phyloP scores from a whole-genome alignment of 345 rosid species.

The Camelina neglecta region DNA sequence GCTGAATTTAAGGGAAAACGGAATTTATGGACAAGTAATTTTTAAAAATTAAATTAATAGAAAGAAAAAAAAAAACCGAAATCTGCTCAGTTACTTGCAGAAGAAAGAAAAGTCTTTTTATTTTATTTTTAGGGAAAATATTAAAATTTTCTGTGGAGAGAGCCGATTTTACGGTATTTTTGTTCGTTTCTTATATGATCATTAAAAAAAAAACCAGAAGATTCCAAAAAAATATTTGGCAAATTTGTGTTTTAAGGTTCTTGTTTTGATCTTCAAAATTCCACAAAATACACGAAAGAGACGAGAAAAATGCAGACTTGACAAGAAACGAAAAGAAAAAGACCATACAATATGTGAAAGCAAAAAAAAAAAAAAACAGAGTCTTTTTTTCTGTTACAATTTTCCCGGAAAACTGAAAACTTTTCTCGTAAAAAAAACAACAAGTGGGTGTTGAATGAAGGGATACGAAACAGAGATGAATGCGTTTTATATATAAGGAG shows the following conservation, averaged over 20 bases:
- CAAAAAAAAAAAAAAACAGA: background rate
- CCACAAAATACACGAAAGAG: slow-evolving; percentile 9
- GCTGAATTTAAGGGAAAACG: slow-evolving; percentile 64
- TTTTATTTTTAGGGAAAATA: background rate
- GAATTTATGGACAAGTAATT: slow-evolving; percentile 32
- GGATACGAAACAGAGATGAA: slow-evolving; percentile 15
- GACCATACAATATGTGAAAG: background rate
- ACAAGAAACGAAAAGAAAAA: slow-evolving; percentile 4
- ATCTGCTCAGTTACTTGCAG: slow-evolving; percentile 46
- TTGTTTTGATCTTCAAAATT: background rate
- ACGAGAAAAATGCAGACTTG: slow-evolving; percentile 34
- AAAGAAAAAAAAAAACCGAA: slow-evolving; percentile 29
- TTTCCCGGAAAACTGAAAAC: slow-evolving; percentile 27
- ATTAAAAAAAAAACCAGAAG: background rate
- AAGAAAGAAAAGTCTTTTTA: slow-evolving; percentile 35
- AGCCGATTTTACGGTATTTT: slow-evolving; percentile 41
- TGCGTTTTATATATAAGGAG: background rate
- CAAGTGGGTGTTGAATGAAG: background rate
- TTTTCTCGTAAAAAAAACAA: slow-evolving; percentile 14
- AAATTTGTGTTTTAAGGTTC: background rate
- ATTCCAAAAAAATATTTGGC: background rate
- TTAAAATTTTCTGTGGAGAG: slow-evolving; percentile 27
- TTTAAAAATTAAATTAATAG: background rate
- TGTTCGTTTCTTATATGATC: slow-evolving; percentile 30
- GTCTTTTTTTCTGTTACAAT: background rate